These are phyloP conservation scores for Coemansia sp. DNA, from an alignment of 192 early-diverging fungal species.

Conservation along the genomic window DNA sequence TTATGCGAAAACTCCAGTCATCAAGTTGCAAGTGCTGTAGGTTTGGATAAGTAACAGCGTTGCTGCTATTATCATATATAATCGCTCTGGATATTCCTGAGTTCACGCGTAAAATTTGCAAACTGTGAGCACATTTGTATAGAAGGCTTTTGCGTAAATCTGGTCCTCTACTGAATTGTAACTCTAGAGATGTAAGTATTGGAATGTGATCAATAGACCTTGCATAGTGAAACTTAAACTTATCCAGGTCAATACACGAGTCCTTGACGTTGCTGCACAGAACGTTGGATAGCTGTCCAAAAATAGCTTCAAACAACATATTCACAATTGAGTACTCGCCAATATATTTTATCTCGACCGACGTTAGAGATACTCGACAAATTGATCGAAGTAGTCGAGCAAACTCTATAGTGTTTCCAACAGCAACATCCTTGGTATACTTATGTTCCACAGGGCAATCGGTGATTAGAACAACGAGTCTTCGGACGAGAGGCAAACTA, in stretches of 20 bases:
- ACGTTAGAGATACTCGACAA: not conserved
- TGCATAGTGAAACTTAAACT: not conserved
- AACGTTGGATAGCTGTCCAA: not conserved
- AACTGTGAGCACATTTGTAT: not conserved
- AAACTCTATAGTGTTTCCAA: not conserved
- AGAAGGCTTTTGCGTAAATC: not conserved
- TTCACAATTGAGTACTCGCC: not conserved
- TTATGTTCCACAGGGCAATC: not conserved
- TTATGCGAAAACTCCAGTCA: not conserved
- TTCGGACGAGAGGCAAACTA: not conserved
- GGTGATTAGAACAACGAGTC: not conserved
- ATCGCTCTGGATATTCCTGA: not conserved
- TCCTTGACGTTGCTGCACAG: not conserved
- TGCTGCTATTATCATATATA: not conserved
- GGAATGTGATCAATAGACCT: not conserved
- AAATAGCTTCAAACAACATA: not conserved
- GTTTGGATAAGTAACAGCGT: constrained; percentile 1
- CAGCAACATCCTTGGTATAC: not conserved
- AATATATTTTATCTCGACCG: not conserved
- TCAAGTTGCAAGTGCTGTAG: not conserved
- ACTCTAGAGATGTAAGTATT: not conserved
- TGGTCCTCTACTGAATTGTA: not conserved
- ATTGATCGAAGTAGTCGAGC: not conserved
- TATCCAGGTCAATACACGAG: not conserved
- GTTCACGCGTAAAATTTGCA: not conserved